A percentile compares a stretch with the other conserved stretches of the same genome.
These are phyloP conservation scores for Tolypocladium cylindrosporum DNA, from an alignment of 2,329 filamentous ascomycete species.

Conservation along the genomic window DNA sequence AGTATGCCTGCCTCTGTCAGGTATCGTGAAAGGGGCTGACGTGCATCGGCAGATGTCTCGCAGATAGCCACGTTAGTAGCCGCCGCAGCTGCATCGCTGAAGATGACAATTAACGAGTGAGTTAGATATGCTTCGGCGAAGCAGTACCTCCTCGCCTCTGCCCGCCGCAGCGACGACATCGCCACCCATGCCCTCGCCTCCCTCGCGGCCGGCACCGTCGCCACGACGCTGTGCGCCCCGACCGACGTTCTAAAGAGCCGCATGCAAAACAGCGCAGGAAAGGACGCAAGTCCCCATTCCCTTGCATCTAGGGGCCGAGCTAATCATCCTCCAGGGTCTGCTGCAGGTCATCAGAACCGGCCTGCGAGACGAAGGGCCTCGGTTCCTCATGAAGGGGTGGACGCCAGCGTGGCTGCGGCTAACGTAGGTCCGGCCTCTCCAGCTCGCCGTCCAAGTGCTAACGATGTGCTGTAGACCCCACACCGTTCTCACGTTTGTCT, in stretches of 20 bases:
- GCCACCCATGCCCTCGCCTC: neutral
- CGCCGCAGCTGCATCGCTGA: neutral
- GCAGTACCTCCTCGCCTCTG: neutral
- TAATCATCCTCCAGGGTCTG: conserved; percentile 13
- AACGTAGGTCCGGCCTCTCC: conserved; percentile 21
- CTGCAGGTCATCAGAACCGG: conserved; percentile 22
- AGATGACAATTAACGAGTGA: neutral
- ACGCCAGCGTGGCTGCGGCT: conserved; percentile 33
- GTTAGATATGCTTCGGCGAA: neutral
- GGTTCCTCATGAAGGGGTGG: conserved; percentile 36
- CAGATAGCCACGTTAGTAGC: neutral
- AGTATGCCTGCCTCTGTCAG: neutral
- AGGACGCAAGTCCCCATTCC: neutral
- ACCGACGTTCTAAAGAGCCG: conserved; percentile 29
- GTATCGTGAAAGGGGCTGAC: neutral
- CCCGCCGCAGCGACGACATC: neutral
- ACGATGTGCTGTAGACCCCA: conserved; percentile 16
- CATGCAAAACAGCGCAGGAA: conserved; percentile 9
- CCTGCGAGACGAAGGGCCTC: conserved; percentile 25
- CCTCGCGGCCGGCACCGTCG: neutral
- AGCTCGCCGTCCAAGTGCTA: neutral
- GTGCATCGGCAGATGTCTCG: neutral
- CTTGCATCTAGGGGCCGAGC: neutral
- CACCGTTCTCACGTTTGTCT: conserved; percentile 34
- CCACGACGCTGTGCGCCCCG: neutral